Evolutionary conservation across 805 yeast species (phyloP), one percentile per base, ranked within the genome.

Genomic region (Candida sanyiensis): DNA sequence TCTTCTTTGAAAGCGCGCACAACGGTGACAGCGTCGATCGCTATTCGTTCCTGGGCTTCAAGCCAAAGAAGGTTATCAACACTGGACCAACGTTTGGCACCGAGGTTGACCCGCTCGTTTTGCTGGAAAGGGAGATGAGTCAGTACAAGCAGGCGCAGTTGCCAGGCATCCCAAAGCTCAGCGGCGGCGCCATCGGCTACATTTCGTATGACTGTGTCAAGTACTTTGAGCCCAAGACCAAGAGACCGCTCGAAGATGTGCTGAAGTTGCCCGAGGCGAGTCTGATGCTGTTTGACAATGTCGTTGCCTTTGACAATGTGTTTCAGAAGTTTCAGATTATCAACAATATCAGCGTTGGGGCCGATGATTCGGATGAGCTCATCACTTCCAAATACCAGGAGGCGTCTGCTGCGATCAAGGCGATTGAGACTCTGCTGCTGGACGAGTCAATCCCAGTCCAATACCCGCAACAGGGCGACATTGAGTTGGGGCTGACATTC

Each of bases 131-230:
- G 31, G 96, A 90, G 57, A 69, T 93, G 65, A 61, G 66, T 8
- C 61, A 68, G 28, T 75, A 73, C 53, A 73, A 69, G 39, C 87
- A 85, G 54, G 86, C 89, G 2, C 78, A 75, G 50, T 64, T 86
- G 36, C 94, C 95, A 0, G 94, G 95, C 29, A 66, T 89, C 35
- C 86, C 96, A 11, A 75, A 73, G 46, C 66, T 88, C 42, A 80
- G 89, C 51, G 98, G 99, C 42, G 99, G 99, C 47, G 97, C 97
- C 6, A 73, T 90, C 39, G 99, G 99, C 2, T 93, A 88, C 58
- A 79, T 93, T 31, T 86, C 97, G 1, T 93, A 93, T 55, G 99
- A 93, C 61, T 93, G 99, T 67, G 83, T 93, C 55, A 84, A 87
- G 58, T 93, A 93, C 62, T 93, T 93, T 50, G 99, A 93, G 64